Evolutionary conservation across 2,329 filamentous ascomycete genomes (phyloP).

Genomic region (Talaromyces piceae): DNA sequence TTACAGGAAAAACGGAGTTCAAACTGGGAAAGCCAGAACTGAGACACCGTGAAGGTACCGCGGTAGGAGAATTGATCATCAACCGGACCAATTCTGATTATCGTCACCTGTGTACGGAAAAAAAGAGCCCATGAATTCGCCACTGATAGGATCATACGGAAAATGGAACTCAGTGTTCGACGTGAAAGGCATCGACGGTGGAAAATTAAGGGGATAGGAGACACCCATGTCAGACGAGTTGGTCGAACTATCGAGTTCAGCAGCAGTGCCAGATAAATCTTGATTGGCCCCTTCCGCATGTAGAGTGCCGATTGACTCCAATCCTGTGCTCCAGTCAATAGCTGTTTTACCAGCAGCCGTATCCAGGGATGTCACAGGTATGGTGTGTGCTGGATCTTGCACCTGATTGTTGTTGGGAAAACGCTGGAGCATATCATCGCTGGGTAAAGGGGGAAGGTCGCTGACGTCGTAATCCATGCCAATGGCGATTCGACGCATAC

Average conservation of each 20-base stretch:
- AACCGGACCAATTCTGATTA: slow-evolving; percentile 17
- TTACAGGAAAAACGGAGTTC: too few species aligned
- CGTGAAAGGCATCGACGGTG: slow-evolving; percentile 3
- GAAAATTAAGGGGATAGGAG: slow-evolving; percentile 5
- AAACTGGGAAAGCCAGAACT: too few species aligned
- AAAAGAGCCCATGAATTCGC: slow-evolving; percentile 34
- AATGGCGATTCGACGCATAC: slow-evolving; percentile 25
- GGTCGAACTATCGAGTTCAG: neutral
- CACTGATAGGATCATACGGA: slow-evolving; percentile 33
- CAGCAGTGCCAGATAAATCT: neutral
- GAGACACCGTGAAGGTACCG: neutral
- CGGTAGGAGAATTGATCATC: slow-evolving; percentile 11
- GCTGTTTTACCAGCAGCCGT: neutral
- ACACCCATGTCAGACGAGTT: neutral
- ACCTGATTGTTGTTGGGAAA: neutral
- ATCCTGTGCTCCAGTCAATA: slow-evolving; percentile 10
- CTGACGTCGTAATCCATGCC: slow-evolving; percentile 30
- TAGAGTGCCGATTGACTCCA: slow-evolving; percentile 2
- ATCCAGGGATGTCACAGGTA: neutral
- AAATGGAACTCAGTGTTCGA: slow-evolving; percentile 23
- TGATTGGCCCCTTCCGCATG: neutral
- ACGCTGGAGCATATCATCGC: slow-evolving; percentile 10
- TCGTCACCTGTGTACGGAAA: slow-evolving; percentile 24
- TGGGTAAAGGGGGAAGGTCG: slow-evolving; percentile 24
- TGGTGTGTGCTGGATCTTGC: neutral